Base-by-base conservation (phyloP, 257 asterid genomes). In the Jasminum sambac region DNA sequence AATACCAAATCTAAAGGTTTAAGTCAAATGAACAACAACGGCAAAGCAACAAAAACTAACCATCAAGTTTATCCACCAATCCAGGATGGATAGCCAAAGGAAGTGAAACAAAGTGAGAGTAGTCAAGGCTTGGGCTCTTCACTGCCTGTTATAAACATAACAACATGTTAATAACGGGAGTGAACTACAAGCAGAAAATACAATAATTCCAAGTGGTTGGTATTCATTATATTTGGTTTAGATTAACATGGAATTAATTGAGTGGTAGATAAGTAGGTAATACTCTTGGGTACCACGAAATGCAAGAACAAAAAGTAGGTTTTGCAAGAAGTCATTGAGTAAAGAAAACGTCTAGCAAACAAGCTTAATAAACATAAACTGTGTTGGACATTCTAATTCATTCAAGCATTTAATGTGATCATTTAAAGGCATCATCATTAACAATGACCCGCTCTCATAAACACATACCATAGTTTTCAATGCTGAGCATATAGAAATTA, bases 61-160 rank as follows among this genome's bases (percentile, higher is more conserved):
- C 68, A 76, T 83, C 43, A 63, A 94, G 97, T 79, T 89, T 91
- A 76, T 86, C 88, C 42, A 91, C 93, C 80, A 94, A 84, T 76
- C 82, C 90, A 67, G 93, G 88, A 75, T 94, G 85, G 72, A 83
- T 73, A 67, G 99, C 96, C 90, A 94, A 78, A 62, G 99, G 99
- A 83, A 94, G 98, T 36, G 99, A 94, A 64, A 94, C 87, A 68
- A 94, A 94, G 93, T 94, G 98, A 74, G 99, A 89, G 80, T 89
- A 94, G 77, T 91, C 98, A 21, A 91, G 78, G 59, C 69, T 77
- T 74, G 86, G 87, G 83, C 98, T 87, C 74, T 87, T 85, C 39
- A 86, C 88, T 44, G 82, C 87, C 99, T 94, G 96, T 78, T 66
- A 77, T 76, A 75, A 69, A 60, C 68, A 64, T 57, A 79, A 65